These are phyloP conservation scores for Agaricus subrufescens DNA, from an alignment of 768 basidiomycete species.

Conservation along the genomic window DNA sequence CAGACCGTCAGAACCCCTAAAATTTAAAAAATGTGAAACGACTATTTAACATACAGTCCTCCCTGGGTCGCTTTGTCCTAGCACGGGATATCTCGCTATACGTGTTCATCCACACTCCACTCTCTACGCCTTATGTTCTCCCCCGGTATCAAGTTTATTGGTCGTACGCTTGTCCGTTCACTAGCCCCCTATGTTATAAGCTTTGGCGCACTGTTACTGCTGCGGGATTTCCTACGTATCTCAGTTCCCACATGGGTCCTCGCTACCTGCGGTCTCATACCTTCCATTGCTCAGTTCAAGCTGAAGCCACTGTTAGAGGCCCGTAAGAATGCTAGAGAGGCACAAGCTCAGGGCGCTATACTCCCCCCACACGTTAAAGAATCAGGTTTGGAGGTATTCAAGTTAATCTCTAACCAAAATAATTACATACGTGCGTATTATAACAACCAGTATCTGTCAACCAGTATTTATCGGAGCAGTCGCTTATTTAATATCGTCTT, in stretches of 20 bases:
- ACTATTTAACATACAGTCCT: too few relatives aligned
- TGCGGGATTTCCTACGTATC: background rate
- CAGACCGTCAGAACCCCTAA: too few relatives aligned
- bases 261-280: background rate
- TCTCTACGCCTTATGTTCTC: background rate
- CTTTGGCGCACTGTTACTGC: background rate
- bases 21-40: too few relatives aligned
- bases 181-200: background rate
- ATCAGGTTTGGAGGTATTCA: constrained; percentile 19
- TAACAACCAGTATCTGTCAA: background rate
- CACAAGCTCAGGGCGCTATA: constrained; percentile 28
- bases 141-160: constrained; percentile 1
- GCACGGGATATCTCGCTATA: constrained; percentile 46
- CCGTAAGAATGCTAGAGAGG: constrained; percentile 14
- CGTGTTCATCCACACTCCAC: constrained; percentile 29
- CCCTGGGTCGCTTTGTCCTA: constrained; percentile 33
- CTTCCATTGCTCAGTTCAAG: background rate
- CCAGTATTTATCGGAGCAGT: too few relatives aligned
- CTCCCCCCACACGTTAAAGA: constrained; percentile 26
- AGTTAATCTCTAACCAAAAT: constrained; percentile 18
- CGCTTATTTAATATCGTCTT: background rate
- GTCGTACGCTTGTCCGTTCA: background rate
- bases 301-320: background rate
- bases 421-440: constrained; percentile 29
- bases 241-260: background rate